These are phyloP conservation scores for Rhodotorula sp. DNA, from an alignment of 1,284 basidiomycete genomes.

Conservation along the genomic window DNA sequence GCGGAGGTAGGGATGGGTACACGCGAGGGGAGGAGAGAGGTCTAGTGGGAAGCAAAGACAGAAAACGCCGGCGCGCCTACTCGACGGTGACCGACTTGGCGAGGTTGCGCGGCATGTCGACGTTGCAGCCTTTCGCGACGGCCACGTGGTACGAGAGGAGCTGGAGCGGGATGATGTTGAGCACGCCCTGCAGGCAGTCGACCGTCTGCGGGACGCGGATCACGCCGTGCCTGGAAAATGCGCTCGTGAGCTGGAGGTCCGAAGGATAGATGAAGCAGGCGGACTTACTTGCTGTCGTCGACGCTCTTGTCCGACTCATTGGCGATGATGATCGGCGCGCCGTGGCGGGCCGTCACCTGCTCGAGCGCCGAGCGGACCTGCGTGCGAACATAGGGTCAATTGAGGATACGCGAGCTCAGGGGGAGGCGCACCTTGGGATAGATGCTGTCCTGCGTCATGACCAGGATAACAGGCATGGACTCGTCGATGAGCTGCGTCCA, in stretches of 20 bases:
- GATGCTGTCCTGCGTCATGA: constrained; percentile 98
- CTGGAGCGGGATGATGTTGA: constrained; percentile 97
- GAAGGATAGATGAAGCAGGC: too few species aligned
- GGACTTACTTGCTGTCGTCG: constrained; percentile 53
- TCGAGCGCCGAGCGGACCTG: constrained; percentile 50
- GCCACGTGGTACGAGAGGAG: constrained; percentile 96
- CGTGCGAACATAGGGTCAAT: too few species aligned
- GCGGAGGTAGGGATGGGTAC: too few species aligned
- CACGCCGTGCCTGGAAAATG: constrained; percentile 43
- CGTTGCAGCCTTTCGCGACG: constrained; percentile 91
- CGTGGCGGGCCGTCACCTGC: constrained; percentile 55
- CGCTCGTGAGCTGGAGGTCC: too few species aligned
- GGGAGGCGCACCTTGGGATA: constrained; percentile 88
- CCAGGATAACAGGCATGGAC: constrained; percentile 72
- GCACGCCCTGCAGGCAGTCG: constrained; percentile 90
- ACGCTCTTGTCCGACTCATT: constrained; percentile 89
- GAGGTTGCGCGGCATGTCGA: constrained; percentile 83
- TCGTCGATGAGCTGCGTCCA: constrained; percentile 15
- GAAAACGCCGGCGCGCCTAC: not conserved
- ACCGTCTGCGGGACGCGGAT: constrained; percentile 66
- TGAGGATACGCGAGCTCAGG: too few species aligned
- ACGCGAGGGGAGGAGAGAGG: too few species aligned
- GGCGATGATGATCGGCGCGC: constrained; percentile 73
- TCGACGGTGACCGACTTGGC: constrained; percentile 37
- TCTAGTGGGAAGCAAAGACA: too few species aligned